Conservation (phyloP, 2,329 filamentous ascomycete genomes). For the Aspergillus sp. region DNA sequence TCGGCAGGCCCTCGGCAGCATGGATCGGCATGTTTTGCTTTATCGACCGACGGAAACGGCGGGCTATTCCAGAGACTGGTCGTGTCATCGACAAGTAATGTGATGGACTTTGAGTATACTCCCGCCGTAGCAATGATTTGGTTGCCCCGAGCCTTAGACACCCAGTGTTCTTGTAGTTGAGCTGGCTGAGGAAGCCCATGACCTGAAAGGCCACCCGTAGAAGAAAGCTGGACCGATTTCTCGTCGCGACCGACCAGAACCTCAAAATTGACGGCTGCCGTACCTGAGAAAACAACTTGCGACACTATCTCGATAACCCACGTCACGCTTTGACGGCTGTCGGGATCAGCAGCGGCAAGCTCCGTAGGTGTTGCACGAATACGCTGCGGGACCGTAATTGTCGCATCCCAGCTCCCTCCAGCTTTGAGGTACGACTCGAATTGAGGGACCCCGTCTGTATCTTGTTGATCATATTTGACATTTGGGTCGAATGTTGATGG, state of each 20-base stretch:
- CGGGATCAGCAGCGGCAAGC: slow-evolving; percentile 16
- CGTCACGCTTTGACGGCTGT: slow-evolving; percentile 51
- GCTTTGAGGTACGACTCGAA: slow-evolving; percentile 97
- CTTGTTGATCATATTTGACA: slow-evolving; percentile 60
- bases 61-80: slow-evolving; percentile 89
- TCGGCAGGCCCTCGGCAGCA: slow-evolving; percentile 4
- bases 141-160: slow-evolving; percentile 46
- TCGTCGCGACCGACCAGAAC: slow-evolving; percentile 77
- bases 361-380: slow-evolving; percentile 53
- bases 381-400: slow-evolving; percentile 69
- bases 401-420: slow-evolving; percentile 75
- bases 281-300: slow-evolving; percentile 87
- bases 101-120: slow-evolving; percentile 74
- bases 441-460: slow-evolving; percentile 68
- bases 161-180: slow-evolving; percentile 67
- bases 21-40: slow-evolving; percentile 22
- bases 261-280: slow-evolving; percentile 81
- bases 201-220: slow-evolving; percentile 47
- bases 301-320: slow-evolving; percentile 91
- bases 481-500: slow-evolving; percentile 78
- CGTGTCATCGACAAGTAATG: slow-evolving; percentile 76
- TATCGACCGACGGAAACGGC: slow-evolving; percentile 58
- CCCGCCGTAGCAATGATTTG: slow-evolving; percentile 60
- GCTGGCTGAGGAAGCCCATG: slow-evolving; percentile 52
- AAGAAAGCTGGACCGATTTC: slow-evolving; percentile 65